These are phyloP conservation scores for Haplosporangium sp. DNA, from an alignment of 371 early-diverging fungal genomes.

Conservation along the genomic window DNA sequence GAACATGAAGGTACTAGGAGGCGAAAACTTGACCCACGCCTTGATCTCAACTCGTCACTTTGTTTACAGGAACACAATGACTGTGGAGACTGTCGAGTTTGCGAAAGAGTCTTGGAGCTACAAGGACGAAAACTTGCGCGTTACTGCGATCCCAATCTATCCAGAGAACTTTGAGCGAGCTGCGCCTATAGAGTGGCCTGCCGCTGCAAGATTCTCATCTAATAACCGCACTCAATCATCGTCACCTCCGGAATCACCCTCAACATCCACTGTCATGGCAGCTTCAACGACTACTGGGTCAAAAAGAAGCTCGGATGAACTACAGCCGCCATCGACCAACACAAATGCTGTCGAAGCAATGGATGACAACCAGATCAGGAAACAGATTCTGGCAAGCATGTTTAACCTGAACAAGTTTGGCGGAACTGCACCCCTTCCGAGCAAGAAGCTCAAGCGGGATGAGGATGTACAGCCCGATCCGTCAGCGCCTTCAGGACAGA, in stretches of 20 bases:
- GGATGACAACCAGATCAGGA: conserved; percentile 18
- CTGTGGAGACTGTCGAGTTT: conserved; percentile 38
- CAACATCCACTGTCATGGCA: conserved; percentile 1
- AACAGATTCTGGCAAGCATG: conserved; percentile 54
- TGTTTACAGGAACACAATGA: conserved; percentile 65
- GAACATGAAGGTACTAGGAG: conserved; percentile 74
- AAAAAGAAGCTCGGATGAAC: conserved; percentile 30
- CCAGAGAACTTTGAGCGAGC: conserved; percentile 54
- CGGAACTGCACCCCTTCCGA: conserved; percentile 8
- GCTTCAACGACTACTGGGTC: conserved; percentile 9
- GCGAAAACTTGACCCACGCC: conserved; percentile 83
- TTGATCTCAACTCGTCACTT: conserved; percentile 87
- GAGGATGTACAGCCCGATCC: background rate
- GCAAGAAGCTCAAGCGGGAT: conserved; percentile 27
- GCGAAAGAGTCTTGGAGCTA: conserved; percentile 35
- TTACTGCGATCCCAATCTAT: conserved; percentile 70
- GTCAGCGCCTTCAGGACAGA: background rate
- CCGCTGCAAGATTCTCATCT: background rate
- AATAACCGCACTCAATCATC: background rate
- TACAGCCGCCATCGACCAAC: conserved; percentile 1
- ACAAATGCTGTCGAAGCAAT: background rate
- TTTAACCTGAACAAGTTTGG: conserved; percentile 51
- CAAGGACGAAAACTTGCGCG: conserved; percentile 72
- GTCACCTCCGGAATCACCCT: conserved; percentile 2
- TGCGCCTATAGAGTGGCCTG: conserved; percentile 18